These are phyloP conservation scores for Rhodotorula sp. DNA, from an alignment of 1,284 basidiomycete species.

Conservation along the genomic window DNA sequence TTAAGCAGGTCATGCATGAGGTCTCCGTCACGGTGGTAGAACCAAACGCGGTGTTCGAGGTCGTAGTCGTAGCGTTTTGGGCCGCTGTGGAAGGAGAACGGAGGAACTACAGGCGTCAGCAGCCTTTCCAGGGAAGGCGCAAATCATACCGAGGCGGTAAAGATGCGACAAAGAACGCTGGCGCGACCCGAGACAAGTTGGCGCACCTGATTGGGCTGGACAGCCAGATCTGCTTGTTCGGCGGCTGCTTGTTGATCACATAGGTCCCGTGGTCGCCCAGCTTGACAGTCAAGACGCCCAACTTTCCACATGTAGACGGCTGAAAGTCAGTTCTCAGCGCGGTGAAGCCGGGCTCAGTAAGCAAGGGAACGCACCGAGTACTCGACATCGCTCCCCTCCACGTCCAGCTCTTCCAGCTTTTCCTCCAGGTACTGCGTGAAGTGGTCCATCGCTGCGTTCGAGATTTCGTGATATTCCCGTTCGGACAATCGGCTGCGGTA, in stretches of 20 bases:
- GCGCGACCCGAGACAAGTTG: too few species aligned
- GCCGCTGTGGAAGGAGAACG: slow-evolving; percentile 58
- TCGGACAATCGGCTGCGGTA: slow-evolving; percentile 60
- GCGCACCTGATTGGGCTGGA: slow-evolving; percentile 65
- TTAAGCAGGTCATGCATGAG: slow-evolving; percentile 68
- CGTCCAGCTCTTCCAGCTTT: slow-evolving; percentile 62
- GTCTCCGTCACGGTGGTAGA: slow-evolving; percentile 68
- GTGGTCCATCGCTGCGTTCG: slow-evolving; percentile 78
- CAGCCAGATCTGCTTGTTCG: slow-evolving; percentile 98
- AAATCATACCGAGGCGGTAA: too few species aligned
- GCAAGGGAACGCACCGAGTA: slow-evolving; percentile 70
- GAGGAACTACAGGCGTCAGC: background rate
- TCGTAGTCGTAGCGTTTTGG: slow-evolving; percentile 82
- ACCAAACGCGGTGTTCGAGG: slow-evolving; percentile 62
- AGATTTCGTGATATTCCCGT: slow-evolving; percentile 70
- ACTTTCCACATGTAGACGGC: slow-evolving; percentile 53
- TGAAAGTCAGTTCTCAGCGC: slow-evolving; percentile 7
- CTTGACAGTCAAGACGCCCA: slow-evolving; percentile 84
- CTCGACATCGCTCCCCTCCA: slow-evolving; percentile 77
- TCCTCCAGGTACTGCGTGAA: slow-evolving; percentile 77
- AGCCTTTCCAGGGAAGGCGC: too few species aligned
- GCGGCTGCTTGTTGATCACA: slow-evolving; percentile 99
- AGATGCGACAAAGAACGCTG: background rate
- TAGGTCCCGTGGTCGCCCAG: slow-evolving; percentile 87
- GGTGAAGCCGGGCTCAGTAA: too few species aligned